These are phyloP conservation scores for Alternaria angustiovoidea DNA, from an alignment of 2,329 filamentous ascomycete species.

Conservation along the genomic window DNA sequence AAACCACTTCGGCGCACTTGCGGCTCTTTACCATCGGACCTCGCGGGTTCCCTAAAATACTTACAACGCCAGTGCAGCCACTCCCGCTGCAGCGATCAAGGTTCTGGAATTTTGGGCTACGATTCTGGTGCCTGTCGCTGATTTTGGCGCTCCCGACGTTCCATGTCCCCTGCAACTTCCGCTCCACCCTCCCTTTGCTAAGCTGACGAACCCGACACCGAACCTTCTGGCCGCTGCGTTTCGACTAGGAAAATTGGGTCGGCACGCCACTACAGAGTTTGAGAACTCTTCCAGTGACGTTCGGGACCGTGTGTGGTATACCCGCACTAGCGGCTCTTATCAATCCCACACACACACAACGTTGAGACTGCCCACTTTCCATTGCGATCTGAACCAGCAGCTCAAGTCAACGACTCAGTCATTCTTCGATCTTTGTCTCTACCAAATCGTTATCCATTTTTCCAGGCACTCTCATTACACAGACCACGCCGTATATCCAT, in stretches of 20 bases:
- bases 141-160: constrained; percentile 31
- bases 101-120: constrained; percentile 25
- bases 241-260: constrained; percentile 36
- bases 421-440: neutral
- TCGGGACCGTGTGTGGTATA: constrained; percentile 21
- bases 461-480: neutral
- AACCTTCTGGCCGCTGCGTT: constrained; percentile 43
- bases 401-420: neutral
- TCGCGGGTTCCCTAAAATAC: constrained; percentile 30
- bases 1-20: constrained; percentile 19
- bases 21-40: constrained; percentile 18
- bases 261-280: constrained; percentile 26
- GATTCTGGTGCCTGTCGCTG: constrained; percentile 23
- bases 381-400: constrained; percentile 5
- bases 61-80: constrained; percentile 32
- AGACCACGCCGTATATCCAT: constrained; percentile 27
- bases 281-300: constrained; percentile 23
- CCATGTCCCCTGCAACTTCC: constrained; percentile 29
- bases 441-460: neutral
- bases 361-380: constrained; percentile 5
- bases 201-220: constrained; percentile 37
- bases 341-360: constrained; percentile 21
- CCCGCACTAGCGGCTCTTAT: constrained; percentile 29
- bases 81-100: constrained; percentile 34
- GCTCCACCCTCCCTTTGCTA: constrained; percentile 37